Base-by-base conservation (phyloP, 345 rosid species). In the Geranium brycei region DNA sequence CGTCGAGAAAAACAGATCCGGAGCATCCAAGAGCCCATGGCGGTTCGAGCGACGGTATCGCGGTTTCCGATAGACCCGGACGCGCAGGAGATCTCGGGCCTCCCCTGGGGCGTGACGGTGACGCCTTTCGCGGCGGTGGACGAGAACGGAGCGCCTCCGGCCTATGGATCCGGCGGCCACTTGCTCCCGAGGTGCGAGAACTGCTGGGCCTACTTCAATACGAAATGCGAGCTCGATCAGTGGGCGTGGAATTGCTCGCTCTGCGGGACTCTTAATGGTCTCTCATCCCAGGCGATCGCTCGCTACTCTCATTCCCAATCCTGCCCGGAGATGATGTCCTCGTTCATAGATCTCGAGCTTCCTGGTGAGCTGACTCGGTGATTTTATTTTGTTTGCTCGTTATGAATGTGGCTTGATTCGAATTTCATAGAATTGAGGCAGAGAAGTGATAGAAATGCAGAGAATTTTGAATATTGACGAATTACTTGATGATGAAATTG, bases 201-300 rank as follows among this genome's bases (percentile, higher is more conserved):
- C 70, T 90, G 97, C 62, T 93, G 82, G 66, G 97, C 86, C 1
- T 90, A 93, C 85, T 93, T 93, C 85, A 93, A 85, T 67, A 83
- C 87, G n/a, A 90, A 80, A 72, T 87, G 99, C 60, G 92, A 88
- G 57, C 83, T 93, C 63, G 99, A 93, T n/a, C 91, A 90, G 66
- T 90, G 99, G 99, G 89, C 95, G 18, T 93, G 99, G 99, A 78
- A 57, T 62, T 93, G 97, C 76, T 66, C 96, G 51, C 92, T 88
- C 59, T 93, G 97, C 66, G 96, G 92, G 31, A 84, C 96, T 17
- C 96, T 90, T 63, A 93, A 90, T 51, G 92, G 97, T 59, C 85
- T 93, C 17, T 51, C 95, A 32, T 76, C 90, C 11, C 77, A 87
- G 75, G 78, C 86, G 61, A 86, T 90, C 60, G 71, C 96, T 59